Conservation (phyloP, 352 stramenopile genomes). For the Thalassiosira oceanica region DNA sequence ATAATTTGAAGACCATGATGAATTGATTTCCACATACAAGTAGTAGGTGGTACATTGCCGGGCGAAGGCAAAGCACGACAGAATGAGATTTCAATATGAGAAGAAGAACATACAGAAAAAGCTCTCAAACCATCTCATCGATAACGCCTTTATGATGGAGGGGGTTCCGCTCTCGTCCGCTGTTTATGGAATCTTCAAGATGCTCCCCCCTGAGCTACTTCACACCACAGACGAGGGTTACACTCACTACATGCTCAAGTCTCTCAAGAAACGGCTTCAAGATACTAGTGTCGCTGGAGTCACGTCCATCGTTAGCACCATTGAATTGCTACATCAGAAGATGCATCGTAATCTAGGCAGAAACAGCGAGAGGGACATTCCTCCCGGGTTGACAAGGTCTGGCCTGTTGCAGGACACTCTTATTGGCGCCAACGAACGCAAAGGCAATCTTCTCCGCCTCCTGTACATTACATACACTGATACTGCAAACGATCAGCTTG, state of each 20-base stretch:
- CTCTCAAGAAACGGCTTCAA: no score
- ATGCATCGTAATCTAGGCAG: background rate
- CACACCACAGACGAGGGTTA: slow-evolving; percentile 13
- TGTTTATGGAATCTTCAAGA: slow-evolving; percentile 3
- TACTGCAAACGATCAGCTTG: background rate
- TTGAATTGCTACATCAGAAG: background rate
- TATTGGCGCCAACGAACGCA: background rate
- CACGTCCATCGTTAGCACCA: background rate
- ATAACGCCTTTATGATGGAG: slow-evolving; percentile 7
- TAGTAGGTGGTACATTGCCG: no score
- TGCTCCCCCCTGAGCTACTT: slow-evolving; percentile 17
- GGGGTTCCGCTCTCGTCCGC: background rate
- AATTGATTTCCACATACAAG: no score
- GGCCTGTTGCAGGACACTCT: background rate
- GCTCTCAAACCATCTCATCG: slow-evolving; percentile 14
- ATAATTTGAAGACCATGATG: no score
- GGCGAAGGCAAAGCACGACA: no score
- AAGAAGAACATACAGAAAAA: no score
- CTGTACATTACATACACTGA: slow-evolving; percentile 1
- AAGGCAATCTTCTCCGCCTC: slow-evolving; percentile 5
- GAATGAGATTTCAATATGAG: no score
- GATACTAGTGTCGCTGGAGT: background rate
- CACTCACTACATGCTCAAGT: slow-evolving; percentile 9
- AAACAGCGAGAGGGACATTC: slow-evolving; percentile 5
- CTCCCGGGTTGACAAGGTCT: background rate